phyloP scores from a whole-genome alignment of 495 filamentous ascomycete genomes.

The Entonaema liquescens region DNA sequence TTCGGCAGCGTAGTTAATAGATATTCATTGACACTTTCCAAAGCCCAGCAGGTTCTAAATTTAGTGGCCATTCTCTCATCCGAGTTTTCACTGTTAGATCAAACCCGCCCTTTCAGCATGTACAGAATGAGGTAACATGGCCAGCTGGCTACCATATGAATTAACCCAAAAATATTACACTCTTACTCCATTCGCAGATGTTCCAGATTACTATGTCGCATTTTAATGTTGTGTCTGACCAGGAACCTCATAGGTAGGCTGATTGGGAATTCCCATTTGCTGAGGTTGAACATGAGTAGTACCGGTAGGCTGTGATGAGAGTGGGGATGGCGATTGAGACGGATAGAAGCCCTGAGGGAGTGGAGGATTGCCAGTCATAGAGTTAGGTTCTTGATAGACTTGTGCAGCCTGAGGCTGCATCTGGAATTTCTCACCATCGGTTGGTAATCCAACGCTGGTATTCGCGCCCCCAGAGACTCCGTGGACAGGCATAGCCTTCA shows the following conservation, averaged over 20 bases:
- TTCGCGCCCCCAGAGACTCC: conserved; percentile 1
- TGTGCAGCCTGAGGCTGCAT: conserved; percentile 38
- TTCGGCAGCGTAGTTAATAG: neutral
- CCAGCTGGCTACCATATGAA: neutral
- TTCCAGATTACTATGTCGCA: neutral
- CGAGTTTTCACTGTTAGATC: neutral
- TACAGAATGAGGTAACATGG: neutral
- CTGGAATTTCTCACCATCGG: conserved; percentile 31
- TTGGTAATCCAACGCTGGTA: neutral
- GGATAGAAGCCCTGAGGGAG: conserved; percentile 32
- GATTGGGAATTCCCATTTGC: conserved; percentile 21
- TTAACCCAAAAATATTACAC: neutral
- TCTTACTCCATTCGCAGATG: neutral
- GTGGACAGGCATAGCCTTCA: conserved; percentile 48
- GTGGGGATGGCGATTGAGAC: conserved; percentile 34
- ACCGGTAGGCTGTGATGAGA: conserved; percentile 33
- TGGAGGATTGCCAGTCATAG: conserved; percentile 5
- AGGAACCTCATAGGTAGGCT: conserved; percentile 31
- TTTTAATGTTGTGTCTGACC: conserved; percentile 19
- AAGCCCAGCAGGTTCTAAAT: neutral
- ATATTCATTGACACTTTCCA: neutral
- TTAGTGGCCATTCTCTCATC: neutral
- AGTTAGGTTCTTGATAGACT: conserved; percentile 32
- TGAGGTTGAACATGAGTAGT: conserved; percentile 33
- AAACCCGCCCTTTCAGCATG: neutral